Base-by-base conservation (phyloP, 306 rosid species). In the Nissolia schottii region DNA sequence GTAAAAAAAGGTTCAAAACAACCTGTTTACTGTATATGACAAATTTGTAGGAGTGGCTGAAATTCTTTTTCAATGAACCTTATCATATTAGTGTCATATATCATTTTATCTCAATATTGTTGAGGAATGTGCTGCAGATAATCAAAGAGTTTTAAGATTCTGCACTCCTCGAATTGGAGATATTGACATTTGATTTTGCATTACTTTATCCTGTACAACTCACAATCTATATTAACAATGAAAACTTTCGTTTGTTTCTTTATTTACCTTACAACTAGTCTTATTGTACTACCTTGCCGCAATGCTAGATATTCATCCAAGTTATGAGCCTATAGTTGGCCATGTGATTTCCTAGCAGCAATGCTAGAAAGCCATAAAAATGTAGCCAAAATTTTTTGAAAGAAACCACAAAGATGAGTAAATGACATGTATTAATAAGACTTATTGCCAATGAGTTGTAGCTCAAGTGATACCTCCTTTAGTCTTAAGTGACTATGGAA, bases 1-100 rank as follows among this genome's bases (percentile, higher is more conserved):
- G 24, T 63, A 7, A 58, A 74, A 60, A 69, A 71, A 16, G 68
- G 38, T 72, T 76, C 72, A 19, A 84, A 75, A 53, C 80, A 78
- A 70, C 78, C 51, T 32, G 57, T 76, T 35, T 35, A 79, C 74
- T n/a, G n/a, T 80, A 86, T 62, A 7, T 60, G 27, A 64, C 56
- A 18, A 90, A 66, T 80, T 79, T 58, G 63, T 28, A 25, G 14
- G 22, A n/a, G 27, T 46, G 64, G 57, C 60, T 59, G 66, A 67
- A 60, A 48, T 83, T 81, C 75, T 9, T 40, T 81, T 71, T 73
- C 46, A 64, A 81, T 28, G 46, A 62, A 60, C 16, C 16, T 37
- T 32, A 69, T 29, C 40, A 40, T 45, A 11, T 49, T 38, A 5
- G 37, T 64, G 37, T 78, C 6, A 45, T 37, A 2, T 45, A 65